Evolutionary conservation across 441 rosid species (phyloP).

Genomic region (Populus hybrid): DNA sequence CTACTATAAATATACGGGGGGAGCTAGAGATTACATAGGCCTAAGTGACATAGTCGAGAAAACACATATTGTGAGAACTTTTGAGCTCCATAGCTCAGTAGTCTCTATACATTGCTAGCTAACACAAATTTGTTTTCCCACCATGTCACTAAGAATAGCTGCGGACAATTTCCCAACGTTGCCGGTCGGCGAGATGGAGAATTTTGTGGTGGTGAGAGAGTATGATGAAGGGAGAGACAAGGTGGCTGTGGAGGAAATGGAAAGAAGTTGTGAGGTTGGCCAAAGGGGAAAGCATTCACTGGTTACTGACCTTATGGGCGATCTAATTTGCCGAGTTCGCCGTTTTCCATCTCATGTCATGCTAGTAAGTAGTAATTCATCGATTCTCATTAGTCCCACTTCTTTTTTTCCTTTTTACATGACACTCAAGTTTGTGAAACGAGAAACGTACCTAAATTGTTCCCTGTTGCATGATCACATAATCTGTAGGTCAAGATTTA

Average conservation of each 20-base stretch:
- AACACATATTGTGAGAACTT: background rate
- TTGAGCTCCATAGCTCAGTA: background rate
- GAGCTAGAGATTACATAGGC: background rate
- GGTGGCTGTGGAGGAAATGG: slow-evolving; percentile 61
- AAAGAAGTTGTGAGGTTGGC: slow-evolving; percentile 54
- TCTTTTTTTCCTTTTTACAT: background rate
- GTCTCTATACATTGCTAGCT: too few relatives aligned
- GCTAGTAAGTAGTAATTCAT: slow-evolving; percentile 37
- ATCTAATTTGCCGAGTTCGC: slow-evolving; percentile 69
- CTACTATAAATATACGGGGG: slow-evolving; percentile 9
- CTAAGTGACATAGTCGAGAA: background rate
- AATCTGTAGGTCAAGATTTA: background rate
- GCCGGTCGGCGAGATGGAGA: slow-evolving; percentile 1
- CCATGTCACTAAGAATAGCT: slow-evolving; percentile 42
- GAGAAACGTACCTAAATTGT: background rate
- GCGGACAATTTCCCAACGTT: slow-evolving; percentile 28
- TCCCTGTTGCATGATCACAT: background rate
- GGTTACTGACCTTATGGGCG: slow-evolving; percentile 73
- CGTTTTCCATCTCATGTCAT: slow-evolving; percentile 54
- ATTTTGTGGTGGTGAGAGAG: slow-evolving; percentile 50
- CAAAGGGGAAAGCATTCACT: slow-evolving; percentile 48
- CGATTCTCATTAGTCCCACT: background rate
- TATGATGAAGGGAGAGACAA: slow-evolving; percentile 57
- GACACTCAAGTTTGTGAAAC: background rate
- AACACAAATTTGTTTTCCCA: background rate